Conservation (phyloP, 768 basidiomycete species). For the Calocybe indica region DNA sequence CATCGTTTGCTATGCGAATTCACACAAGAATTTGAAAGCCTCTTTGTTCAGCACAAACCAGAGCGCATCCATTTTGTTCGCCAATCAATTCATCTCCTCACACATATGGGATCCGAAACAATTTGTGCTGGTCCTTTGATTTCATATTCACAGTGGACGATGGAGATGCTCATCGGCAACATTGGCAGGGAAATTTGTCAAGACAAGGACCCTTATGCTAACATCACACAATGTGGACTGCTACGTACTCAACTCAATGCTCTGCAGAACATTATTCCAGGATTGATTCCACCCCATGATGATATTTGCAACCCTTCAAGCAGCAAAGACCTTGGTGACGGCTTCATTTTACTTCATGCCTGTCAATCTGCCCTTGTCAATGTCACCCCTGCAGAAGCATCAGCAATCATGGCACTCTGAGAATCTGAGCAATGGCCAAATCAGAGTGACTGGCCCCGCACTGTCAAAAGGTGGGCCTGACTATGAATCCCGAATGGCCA, state of each 20-base stretch:
- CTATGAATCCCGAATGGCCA: constrained; percentile 16
- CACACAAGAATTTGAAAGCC: neutral
- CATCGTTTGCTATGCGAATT: neutral
- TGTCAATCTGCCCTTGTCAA: neutral
- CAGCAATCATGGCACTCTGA: neutral
- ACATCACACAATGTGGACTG: constrained; percentile 19
- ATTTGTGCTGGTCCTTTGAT: neutral
- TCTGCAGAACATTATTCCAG: constrained; percentile 9
- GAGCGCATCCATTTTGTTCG: constrained; percentile 7
- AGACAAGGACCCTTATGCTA: constrained; percentile 12
- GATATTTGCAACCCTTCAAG: neutral
- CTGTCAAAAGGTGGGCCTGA: constrained; percentile 10
- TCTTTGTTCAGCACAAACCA: constrained; percentile 1
- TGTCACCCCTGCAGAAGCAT: neutral
- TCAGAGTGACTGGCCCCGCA: neutral
- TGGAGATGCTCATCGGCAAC: constrained; percentile 9
- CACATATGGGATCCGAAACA: constrained; percentile 4
- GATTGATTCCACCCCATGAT: constrained; percentile 2
- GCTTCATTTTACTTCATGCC: neutral
- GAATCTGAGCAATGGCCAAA: neutral
- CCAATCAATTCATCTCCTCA: constrained; percentile 5
- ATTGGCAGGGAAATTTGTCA: constrained; percentile 19
- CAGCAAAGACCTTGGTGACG: neutral
- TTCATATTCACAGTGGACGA: neutral
- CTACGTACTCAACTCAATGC: constrained; percentile 12